phyloP scores from a whole-genome alignment of 2,329 filamentous ascomycete genomes.

The Botrytis paeoniae region DNA sequence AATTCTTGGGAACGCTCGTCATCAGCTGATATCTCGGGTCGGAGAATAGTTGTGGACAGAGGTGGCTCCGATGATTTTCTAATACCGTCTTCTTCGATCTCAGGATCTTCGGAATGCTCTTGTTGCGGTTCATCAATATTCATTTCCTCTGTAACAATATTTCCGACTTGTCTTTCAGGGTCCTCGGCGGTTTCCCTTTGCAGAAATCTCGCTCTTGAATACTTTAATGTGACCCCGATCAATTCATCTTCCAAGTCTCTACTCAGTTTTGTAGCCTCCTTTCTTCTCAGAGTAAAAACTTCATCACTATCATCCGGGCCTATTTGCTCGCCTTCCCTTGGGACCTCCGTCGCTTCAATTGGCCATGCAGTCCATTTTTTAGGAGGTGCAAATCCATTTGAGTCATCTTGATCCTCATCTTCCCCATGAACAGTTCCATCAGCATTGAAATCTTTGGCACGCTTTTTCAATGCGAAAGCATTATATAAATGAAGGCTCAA shows the following conservation, averaged over 20 bases:
- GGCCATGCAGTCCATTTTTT: slow-evolving; percentile 85
- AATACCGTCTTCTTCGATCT: slow-evolving; percentile 20
- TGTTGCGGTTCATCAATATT: slow-evolving; percentile 1
- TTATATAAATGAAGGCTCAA: slow-evolving; percentile 78
- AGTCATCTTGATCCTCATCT: slow-evolving; percentile 31
- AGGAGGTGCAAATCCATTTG: slow-evolving; percentile 47
- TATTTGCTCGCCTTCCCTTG: slow-evolving; percentile 52
- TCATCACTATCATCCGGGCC: slow-evolving; percentile 48
- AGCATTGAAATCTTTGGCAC: slow-evolving; percentile 31
- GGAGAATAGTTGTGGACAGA: slow-evolving; percentile 14
- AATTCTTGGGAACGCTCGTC: slow-evolving; percentile 65
- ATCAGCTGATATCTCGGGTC: slow-evolving; percentile 61
- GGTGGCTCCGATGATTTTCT: slow-evolving; percentile 15
- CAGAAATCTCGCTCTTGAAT: slow-evolving; percentile 64
- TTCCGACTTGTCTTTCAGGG: slow-evolving; percentile 19
- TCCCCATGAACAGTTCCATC: slow-evolving; percentile 28
- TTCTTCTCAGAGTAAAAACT: slow-evolving; percentile 49
- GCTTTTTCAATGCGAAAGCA: slow-evolving; percentile 63
- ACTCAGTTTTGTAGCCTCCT: slow-evolving; percentile 50
- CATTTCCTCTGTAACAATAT: slow-evolving; percentile 24
- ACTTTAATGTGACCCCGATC: slow-evolving; percentile 60
- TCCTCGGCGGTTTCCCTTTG: slow-evolving; percentile 34
- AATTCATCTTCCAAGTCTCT: slow-evolving; percentile 67
- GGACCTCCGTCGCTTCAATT: slow-evolving; percentile 59
- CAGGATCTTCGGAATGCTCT: background rate